phyloP scores from a whole-genome alignment of 768 basidiomycete species.

The Clavaria fumosa region DNA sequence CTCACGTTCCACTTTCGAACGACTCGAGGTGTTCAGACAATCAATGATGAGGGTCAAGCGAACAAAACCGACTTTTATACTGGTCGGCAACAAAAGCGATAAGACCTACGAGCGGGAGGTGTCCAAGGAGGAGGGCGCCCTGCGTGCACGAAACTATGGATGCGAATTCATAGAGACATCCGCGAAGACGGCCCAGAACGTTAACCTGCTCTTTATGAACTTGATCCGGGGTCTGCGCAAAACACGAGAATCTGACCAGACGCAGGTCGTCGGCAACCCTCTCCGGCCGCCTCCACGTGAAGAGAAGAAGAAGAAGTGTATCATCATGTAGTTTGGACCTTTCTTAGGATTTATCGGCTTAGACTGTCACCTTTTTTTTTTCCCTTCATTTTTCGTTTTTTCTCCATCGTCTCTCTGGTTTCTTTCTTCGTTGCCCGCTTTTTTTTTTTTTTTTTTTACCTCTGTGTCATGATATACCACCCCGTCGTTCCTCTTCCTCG shows the following conservation, averaged over 20 bases:
- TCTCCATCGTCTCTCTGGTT: slow-evolving; percentile 16
- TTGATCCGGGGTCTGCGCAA: slow-evolving; percentile 74
- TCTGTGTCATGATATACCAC: no score
- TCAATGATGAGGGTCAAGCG: slow-evolving; percentile 84
- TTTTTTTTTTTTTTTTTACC: slow-evolving; percentile 9
- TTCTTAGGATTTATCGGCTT: slow-evolving; percentile 48
- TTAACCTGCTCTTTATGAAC: slow-evolving; percentile 79
- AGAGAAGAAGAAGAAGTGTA: slow-evolving; percentile 39
- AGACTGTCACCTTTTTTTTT: slow-evolving; percentile 55
- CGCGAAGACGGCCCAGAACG: slow-evolving; percentile 90
- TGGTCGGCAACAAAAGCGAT: slow-evolving; percentile 95
- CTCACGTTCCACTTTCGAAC: slow-evolving; percentile 82
- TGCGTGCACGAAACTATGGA: slow-evolving; percentile 68
- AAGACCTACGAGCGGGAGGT: slow-evolving; percentile 86
- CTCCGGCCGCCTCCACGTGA: slow-evolving; percentile 29
- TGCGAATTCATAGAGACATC: slow-evolving; percentile 94
- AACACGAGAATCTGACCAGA: slow-evolving; percentile 42
- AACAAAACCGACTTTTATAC: slow-evolving; percentile 74
- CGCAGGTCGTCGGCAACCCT: slow-evolving; percentile 26
- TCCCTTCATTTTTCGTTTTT: slow-evolving; percentile 69
- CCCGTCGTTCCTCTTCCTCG: no score
- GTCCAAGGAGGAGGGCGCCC: slow-evolving; percentile 74
- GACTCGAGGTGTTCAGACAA: slow-evolving; percentile 79
- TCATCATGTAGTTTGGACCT: slow-evolving; percentile 68
- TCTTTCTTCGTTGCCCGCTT: slow-evolving; percentile 15